A percentile compares a stretch with the other conserved stretches of the same genome.
Evolutionary conservation across 2,329 filamentous ascomycete genomes (phyloP).

Genomic region (Neurospora crassa): DNA sequence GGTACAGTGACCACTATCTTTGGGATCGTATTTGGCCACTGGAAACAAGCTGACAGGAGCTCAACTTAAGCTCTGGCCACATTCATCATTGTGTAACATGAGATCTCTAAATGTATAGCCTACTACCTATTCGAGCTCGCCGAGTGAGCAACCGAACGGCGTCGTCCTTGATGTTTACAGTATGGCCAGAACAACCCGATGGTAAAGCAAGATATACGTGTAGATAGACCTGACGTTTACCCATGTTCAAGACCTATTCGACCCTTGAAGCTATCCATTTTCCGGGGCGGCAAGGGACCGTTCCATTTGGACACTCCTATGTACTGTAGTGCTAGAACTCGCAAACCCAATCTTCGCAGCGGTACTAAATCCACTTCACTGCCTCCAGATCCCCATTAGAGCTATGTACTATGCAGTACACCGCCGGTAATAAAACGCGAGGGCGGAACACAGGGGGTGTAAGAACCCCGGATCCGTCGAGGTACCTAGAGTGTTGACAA

Average conservation of each 20-base stretch:
- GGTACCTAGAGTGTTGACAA: background rate
- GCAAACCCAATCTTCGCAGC: background rate
- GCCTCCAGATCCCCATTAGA: background rate
- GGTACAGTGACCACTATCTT: background rate
- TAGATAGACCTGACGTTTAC: background rate
- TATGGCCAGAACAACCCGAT: background rate
- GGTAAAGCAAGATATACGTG: background rate
- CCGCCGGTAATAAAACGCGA: background rate
- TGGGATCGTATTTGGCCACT: background rate
- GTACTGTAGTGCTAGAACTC: background rate
- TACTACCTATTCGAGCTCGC: background rate
- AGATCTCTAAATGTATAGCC: background rate
- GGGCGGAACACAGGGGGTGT: background rate
- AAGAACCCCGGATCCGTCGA: background rate
- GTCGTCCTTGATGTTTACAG: background rate
- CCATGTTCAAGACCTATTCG: background rate
- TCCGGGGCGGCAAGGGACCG: background rate
- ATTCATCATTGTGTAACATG: background rate
- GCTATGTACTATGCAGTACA: background rate
- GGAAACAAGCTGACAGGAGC: background rate
- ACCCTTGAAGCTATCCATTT: background rate
- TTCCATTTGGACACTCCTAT: background rate
- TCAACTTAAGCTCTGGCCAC: background rate
- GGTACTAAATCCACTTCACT: background rate
- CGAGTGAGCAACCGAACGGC: background rate